Conservation (phyloP, 2,329 filamentous ascomycete genomes). For the Ophiostoma ulmi region DNA sequence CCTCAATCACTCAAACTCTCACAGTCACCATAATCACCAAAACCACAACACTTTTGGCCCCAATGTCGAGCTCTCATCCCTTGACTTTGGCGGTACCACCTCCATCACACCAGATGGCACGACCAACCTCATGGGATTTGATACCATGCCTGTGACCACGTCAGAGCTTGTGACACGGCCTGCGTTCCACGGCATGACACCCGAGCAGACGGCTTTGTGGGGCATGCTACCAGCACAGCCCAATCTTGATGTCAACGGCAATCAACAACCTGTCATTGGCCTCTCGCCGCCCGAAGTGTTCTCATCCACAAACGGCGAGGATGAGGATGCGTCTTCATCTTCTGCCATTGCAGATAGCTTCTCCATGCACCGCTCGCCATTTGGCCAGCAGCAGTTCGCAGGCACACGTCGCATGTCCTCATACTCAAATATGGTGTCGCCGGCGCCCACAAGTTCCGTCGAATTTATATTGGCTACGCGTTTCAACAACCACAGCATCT, state of each 20-base stretch:
- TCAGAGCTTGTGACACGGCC: slow-evolving; percentile 20
- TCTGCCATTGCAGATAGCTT: slow-evolving; percentile 18
- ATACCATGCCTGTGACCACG: slow-evolving; percentile 15
- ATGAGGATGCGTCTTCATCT: slow-evolving; percentile 13
- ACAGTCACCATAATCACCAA: not conserved
- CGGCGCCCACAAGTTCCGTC: slow-evolving; percentile 24
- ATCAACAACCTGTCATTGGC: slow-evolving; percentile 8
- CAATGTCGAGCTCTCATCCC: slow-evolving; percentile 7
- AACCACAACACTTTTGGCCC: not conserved
- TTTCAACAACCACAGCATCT: slow-evolving; percentile 38
- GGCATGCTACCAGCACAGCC: slow-evolving; percentile 15
- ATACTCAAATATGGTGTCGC: slow-evolving; percentile 17
- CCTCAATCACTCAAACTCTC: too few species aligned
- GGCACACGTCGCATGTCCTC: slow-evolving; percentile 15
- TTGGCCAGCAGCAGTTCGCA: slow-evolving; percentile 10
- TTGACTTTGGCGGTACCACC: slow-evolving; percentile 3
- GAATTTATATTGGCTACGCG: slow-evolving; percentile 30
- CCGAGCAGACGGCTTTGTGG: slow-evolving; percentile 19
- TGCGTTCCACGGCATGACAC: slow-evolving; percentile 21
- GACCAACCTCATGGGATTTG: slow-evolving; percentile 14
- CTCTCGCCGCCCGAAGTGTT: slow-evolving; percentile 18
- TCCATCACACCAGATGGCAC: not conserved
- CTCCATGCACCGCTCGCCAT: slow-evolving; percentile 15
- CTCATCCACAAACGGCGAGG: slow-evolving; percentile 14
- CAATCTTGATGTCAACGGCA: slow-evolving; percentile 12